Evolutionary conservation across 106 monocot species (phyloP).

Genomic region (Triglochin maritima): DNA sequence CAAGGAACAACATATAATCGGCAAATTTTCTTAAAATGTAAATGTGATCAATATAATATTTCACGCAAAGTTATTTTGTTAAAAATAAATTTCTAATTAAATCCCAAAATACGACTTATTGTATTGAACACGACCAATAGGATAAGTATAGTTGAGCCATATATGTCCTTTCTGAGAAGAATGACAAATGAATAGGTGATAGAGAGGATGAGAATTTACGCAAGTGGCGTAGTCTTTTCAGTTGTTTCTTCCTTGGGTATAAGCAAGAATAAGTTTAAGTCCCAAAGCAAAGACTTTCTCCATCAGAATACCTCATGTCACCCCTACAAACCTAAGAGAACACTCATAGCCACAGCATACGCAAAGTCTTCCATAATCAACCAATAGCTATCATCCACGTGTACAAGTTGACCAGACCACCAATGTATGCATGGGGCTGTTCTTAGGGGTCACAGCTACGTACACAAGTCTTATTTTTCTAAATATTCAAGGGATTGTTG

Average conservation of each 20-base stretch:
- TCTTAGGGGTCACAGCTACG: neutral
- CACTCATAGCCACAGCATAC: too few relatives aligned
- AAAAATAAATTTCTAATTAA: neutral
- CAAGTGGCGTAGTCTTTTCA: neutral
- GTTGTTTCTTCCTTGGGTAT: neutral
- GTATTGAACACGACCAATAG: neutral
- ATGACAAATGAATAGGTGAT: too few relatives aligned
- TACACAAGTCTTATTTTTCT: neutral
- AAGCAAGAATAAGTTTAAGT: too few relatives aligned
- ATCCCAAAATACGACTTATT: neutral
- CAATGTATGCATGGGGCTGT: constrained; percentile 1
- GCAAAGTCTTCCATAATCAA: neutral
- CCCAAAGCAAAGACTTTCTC: too few relatives aligned
- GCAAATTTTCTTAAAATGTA: neutral
- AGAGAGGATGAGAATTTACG: neutral
- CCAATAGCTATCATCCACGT: neutral
- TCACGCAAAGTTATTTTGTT: neutral
- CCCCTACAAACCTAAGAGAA: too few relatives aligned
- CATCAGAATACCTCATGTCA: too few relatives aligned
- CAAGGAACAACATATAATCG: too few relatives aligned
- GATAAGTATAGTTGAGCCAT: neutral
- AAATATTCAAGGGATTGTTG: too few relatives aligned
- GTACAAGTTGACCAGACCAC: neutral
- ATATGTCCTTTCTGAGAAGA: too few relatives aligned
- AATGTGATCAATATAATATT: neutral